A percentile compares a stretch with the other conserved stretches of the same genome.
Evolutionary conservation across 225 moss, liverwort and hornwort species (phyloP).

Genomic region (Antitrichia curtipendula): DNA sequence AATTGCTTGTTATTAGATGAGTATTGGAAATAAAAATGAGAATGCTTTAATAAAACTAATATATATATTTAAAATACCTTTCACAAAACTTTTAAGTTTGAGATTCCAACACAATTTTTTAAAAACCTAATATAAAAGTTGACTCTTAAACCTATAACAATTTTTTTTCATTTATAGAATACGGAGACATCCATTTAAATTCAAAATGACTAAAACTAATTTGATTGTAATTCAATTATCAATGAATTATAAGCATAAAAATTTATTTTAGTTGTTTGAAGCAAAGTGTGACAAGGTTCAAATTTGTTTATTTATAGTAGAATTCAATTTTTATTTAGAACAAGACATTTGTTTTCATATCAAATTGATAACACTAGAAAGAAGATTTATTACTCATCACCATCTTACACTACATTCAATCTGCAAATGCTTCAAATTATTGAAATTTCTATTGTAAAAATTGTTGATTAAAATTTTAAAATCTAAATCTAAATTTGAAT

Average conservation of each 20-base stretch:
- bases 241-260: neutral
- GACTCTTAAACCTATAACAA: neutral
- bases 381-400: neutral
- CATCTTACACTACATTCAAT: neutral
- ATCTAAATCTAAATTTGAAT: neutral
- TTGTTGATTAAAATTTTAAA: too few species aligned
- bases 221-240: neutral
- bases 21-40: neutral
- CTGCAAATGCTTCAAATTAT: neutral
- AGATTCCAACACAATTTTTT: too few species aligned
- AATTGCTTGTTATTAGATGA: neutral
- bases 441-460: neutral
- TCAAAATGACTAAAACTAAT: too few species aligned
- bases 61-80: neutral
- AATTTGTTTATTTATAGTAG: neutral
- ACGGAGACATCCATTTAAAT: too few species aligned
- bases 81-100: neutral
- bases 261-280: rapidly evolving
- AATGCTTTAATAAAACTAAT: too few species aligned
- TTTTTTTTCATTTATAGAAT: neutral
- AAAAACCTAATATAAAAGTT: too few species aligned
- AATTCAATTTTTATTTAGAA: too few species aligned
- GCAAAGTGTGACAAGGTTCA: rapidly evolving
- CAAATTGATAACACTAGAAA: neutral
- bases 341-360: too few species aligned